phyloP scores from a whole-genome alignment of 192 early-diverging fungal genomes.

The Entophlyctis luteolus region DNA sequence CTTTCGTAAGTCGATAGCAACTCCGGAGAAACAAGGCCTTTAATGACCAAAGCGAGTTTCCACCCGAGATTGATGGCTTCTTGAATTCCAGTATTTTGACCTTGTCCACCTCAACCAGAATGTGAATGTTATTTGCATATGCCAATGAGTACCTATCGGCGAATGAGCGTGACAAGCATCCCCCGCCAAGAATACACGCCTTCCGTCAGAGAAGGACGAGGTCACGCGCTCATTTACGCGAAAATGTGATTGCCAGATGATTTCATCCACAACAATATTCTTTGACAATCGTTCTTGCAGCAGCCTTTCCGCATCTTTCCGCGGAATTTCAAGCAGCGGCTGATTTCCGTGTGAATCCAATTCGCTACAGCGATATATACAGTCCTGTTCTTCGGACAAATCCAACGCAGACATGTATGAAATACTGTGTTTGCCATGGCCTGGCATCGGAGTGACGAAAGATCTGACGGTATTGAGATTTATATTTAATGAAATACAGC shows the following conservation, averaged over 20 bases:
- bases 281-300: not conserved
- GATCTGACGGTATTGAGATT: too few species aligned
- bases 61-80: constrained; percentile 20
- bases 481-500: too few species aligned
- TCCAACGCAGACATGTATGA: constrained; percentile 3
- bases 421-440: not conserved
- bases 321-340: not conserved
- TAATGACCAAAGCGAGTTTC: constrained; percentile 9
- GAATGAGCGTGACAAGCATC: constrained; percentile 13
- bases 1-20: not conserved
- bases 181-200: constrained; percentile 11
- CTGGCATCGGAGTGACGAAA: constrained; percentile 23
- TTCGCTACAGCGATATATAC: not conserved
- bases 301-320: not conserved
- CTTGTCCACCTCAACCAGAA: constrained; percentile 9
- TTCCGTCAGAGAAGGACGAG: not conserved
- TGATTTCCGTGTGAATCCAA: not conserved
- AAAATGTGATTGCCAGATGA: constrained; percentile 15
- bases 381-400: constrained; percentile 7
- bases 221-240: constrained; percentile 1
- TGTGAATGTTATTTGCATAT: not conserved
- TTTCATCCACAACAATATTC: not conserved
- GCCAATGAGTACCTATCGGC: too few species aligned
- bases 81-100: constrained; percentile 18
- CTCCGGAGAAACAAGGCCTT: not conserved